phyloP scores from a whole-genome alignment of 306 rosid genomes.

The Astragalus membranaceus region DNA sequence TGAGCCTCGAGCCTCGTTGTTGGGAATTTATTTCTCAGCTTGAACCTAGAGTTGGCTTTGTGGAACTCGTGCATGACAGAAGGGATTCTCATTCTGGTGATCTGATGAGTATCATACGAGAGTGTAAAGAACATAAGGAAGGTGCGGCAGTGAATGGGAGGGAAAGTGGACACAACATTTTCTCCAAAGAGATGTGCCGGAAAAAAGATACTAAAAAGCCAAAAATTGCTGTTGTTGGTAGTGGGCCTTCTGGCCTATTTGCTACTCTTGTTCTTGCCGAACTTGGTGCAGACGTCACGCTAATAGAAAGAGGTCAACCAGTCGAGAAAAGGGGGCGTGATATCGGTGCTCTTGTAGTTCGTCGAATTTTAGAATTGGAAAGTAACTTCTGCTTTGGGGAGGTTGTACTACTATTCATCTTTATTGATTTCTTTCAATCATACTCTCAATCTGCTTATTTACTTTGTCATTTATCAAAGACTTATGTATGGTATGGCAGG shows the following conservation, averaged over 20 bases:
- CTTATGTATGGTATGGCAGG: slow-evolving; percentile 96
- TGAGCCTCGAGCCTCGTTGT: slow-evolving; percentile 66
- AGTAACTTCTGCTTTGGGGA: slow-evolving; percentile 99
- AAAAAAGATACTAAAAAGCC: slow-evolving; percentile 39
- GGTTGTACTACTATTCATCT: slow-evolving; percentile 55
- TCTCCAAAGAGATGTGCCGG: slow-evolving; percentile 20
- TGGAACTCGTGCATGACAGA: slow-evolving; percentile 46
- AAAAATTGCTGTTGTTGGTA: slow-evolving; percentile 77
- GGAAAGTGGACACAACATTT: slow-evolving; percentile 30
- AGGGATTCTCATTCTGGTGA: slow-evolving; percentile 47
- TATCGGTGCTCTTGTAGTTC: slow-evolving; percentile 81
- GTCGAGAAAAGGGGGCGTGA: slow-evolving; percentile 95
- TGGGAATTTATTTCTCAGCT: slow-evolving; percentile 78
- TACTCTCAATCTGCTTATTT: slow-evolving; percentile 19
- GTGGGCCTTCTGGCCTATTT: slow-evolving; percentile 93
- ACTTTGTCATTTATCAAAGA: slow-evolving; percentile 55
- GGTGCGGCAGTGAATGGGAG: slow-evolving; percentile 14
- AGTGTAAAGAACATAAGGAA: slow-evolving; percentile 33
- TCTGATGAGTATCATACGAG: slow-evolving; percentile 49
- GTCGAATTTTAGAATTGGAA: slow-evolving; percentile 59
- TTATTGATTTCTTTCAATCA: slow-evolving; percentile 18
- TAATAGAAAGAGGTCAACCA: slow-evolving; percentile 96
- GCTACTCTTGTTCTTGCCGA: slow-evolving; percentile 89
- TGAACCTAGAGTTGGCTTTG: slow-evolving; percentile 80
- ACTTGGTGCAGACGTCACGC: slow-evolving; percentile 87